A percentile compares a stretch with the other conserved stretches of the same genome.
These are phyloP conservation scores for Fusarium avenaceum DNA, from an alignment of 2,329 filamentous ascomycete genomes.

Conservation along the genomic window DNA sequence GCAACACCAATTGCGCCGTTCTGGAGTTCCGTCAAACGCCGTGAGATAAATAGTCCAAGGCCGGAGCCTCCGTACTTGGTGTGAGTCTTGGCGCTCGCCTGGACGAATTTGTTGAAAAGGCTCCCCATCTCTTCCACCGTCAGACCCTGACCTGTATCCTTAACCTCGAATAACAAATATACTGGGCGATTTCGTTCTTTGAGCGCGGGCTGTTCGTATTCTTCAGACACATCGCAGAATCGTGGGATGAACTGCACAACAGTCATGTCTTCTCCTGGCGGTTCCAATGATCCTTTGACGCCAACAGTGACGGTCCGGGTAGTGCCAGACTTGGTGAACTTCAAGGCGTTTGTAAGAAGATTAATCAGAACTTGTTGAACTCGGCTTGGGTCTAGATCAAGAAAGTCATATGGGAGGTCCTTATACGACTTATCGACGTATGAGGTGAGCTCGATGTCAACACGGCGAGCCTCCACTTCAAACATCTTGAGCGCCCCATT, in stretches of 20 bases:
- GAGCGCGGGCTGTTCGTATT: conserved; percentile 54
- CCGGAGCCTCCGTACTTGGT: conserved; percentile 85
- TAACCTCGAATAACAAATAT: conserved; percentile 79
- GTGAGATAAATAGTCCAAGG: conserved; percentile 82
- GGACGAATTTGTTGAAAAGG: conserved; percentile 83
- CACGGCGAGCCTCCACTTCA: conserved; percentile 78
- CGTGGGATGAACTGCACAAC: conserved; percentile 74
- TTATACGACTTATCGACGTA: conserved; percentile 73
- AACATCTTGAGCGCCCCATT: conserved; percentile 82
- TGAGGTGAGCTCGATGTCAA: conserved; percentile 76
- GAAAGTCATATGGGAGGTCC: conserved; percentile 71
- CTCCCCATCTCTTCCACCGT: conserved; percentile 78
- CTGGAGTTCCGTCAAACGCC: conserved; percentile 83
- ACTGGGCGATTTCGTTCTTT: conserved; percentile 61
- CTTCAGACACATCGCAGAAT: conserved; percentile 60
- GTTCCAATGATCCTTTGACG: conserved; percentile 60
- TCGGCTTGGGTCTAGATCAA: conserved; percentile 78
- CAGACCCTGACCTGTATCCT: conserved; percentile 82
- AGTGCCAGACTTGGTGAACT: conserved; percentile 78
- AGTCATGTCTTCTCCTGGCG: conserved; percentile 57
- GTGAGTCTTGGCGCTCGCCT: conserved; percentile 81
- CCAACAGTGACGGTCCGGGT: conserved; percentile 67
- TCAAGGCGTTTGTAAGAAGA: conserved; percentile 83
- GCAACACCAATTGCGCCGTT: conserved; percentile 83
- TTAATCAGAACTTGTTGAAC: conserved; percentile 86